Percentiles rank a stretch among this genome's conserved stretches.
Conservation (phyloP, 345 rosid species). For the Pistacia vera region DNA sequence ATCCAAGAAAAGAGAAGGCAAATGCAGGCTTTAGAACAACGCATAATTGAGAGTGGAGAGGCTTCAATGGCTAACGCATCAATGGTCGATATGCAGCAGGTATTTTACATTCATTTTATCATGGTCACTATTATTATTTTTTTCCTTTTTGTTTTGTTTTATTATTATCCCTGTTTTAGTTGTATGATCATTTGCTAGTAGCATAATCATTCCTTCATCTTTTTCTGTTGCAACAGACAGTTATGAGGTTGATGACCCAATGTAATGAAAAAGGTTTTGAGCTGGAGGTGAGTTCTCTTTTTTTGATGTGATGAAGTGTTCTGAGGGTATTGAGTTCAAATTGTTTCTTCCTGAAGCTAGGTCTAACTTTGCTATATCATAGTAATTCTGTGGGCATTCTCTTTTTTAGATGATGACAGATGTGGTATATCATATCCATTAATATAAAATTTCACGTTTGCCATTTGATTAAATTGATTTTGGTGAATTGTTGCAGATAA, state of each 20-base stretch:
- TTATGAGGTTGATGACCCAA: constrained; percentile 89
- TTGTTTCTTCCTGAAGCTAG: constrained; percentile 9
- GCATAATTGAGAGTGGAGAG: constrained; percentile 88
- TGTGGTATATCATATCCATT: background rate
- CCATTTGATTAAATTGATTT: constrained; percentile 27
- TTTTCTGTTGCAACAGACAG: constrained; percentile 59
- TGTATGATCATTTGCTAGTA: background rate
- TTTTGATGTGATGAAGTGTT: constrained; percentile 3
- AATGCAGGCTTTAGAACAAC: constrained; percentile 84
- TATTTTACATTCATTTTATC: constrained; percentile 27
- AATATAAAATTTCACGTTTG: constrained; percentile 7
- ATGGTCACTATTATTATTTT: background rate
- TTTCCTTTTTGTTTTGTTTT: background rate
- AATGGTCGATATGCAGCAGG: constrained; percentile 97
- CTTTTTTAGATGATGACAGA: background rate
- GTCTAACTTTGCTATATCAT: background rate
- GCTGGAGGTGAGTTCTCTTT: constrained; percentile 68
- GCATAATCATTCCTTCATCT: constrained; percentile 18
- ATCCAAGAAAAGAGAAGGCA: constrained; percentile 92
- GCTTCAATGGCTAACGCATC: constrained; percentile 94
- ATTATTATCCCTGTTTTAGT: constrained; percentile 2
- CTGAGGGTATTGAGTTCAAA: background rate
- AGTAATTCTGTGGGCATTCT: background rate
- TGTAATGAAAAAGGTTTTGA: constrained; percentile 96
- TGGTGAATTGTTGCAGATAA: constrained; percentile 60